phyloP scores from a whole-genome alignment of 306 rosid species.

The Quillaja saponaria region DNA sequence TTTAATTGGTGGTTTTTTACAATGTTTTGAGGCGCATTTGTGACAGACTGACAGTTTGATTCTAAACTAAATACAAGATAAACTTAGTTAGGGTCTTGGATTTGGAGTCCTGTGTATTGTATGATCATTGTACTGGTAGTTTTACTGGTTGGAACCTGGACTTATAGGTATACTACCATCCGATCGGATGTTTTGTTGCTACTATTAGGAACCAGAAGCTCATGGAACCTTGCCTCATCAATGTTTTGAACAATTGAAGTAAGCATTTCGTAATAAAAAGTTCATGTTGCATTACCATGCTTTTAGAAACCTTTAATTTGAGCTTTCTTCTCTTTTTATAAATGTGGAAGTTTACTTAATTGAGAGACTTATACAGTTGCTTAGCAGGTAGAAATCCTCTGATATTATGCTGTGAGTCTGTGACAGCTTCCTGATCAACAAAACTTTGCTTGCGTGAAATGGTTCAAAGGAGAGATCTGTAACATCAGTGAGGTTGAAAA shows the following conservation, averaged over 20 bases:
- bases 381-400: background rate
- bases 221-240: constrained; percentile 19
- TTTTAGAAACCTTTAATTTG: background rate
- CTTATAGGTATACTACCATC: constrained; percentile 42
- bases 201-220: constrained; percentile 41
- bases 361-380: background rate
- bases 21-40: constrained; percentile 38
- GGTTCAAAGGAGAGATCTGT: constrained; percentile 32
- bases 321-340: background rate
- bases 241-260: constrained; percentile 45
- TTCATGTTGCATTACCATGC: background rate
- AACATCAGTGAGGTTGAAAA: constrained; percentile 41
- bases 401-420: background rate
- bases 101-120: constrained; percentile 57
- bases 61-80: constrained; percentile 51
- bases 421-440: constrained; percentile 46
- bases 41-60: constrained; percentile 35
- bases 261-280: constrained; percentile 1
- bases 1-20: constrained; percentile 87
- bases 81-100: constrained; percentile 64
- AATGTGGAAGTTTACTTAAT: background rate
- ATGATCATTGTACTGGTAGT: constrained; percentile 52
- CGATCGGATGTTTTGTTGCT: constrained; percentile 27
- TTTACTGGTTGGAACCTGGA: constrained; percentile 59
- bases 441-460: constrained; percentile 33